A percentile compares a stretch with the other conserved stretches of the same genome.
Conservation (phyloP, 2,329 filamentous ascomycete species). For the Dothiorella sarmentorum region DNA sequence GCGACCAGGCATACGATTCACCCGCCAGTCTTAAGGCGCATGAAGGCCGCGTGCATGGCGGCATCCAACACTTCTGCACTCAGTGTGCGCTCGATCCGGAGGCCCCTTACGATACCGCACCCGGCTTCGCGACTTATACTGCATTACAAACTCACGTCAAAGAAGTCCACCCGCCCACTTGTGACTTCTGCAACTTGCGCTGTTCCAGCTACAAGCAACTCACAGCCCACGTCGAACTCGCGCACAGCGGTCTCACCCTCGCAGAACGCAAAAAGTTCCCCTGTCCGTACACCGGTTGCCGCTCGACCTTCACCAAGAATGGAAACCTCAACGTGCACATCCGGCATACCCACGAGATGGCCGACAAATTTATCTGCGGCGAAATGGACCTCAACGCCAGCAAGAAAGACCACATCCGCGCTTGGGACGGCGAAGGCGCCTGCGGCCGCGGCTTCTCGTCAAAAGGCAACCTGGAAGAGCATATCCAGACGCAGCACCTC, state of each 20-base stretch:
- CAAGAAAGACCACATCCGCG: slow-evolving; percentile 50
- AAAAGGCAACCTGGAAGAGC: slow-evolving; percentile 77
- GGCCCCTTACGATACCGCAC: slow-evolving; percentile 33
- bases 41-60: slow-evolving; percentile 64
- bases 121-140: slow-evolving; percentile 64
- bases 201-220: slow-evolving; percentile 57
- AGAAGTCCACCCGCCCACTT: slow-evolving; percentile 67
- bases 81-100: slow-evolving; percentile 57
- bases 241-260: slow-evolving; percentile 54
- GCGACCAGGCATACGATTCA: slow-evolving; percentile 69
- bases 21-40: slow-evolving; percentile 70
- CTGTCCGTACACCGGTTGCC: slow-evolving; percentile 68
- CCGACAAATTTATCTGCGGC: slow-evolving; percentile 74
- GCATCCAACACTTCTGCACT: slow-evolving; percentile 70
- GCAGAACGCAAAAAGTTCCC: slow-evolving; percentile 57
- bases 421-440: slow-evolving; percentile 64
- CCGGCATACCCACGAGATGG: slow-evolving; percentile 70
- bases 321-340: slow-evolving; percentile 82
- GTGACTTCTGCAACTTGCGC: slow-evolving; percentile 67
- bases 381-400: slow-evolving; percentile 57
- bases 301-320: slow-evolving; percentile 73
- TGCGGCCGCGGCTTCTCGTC: slow-evolving; percentile 74
- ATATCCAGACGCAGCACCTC: slow-evolving; percentile 78
- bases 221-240: slow-evolving; percentile 68
- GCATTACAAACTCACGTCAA: slow-evolving; percentile 72